Base-by-base conservation (phyloP, 2,329 filamentous ascomycete species). In the Aureobasidium vineae region DNA sequence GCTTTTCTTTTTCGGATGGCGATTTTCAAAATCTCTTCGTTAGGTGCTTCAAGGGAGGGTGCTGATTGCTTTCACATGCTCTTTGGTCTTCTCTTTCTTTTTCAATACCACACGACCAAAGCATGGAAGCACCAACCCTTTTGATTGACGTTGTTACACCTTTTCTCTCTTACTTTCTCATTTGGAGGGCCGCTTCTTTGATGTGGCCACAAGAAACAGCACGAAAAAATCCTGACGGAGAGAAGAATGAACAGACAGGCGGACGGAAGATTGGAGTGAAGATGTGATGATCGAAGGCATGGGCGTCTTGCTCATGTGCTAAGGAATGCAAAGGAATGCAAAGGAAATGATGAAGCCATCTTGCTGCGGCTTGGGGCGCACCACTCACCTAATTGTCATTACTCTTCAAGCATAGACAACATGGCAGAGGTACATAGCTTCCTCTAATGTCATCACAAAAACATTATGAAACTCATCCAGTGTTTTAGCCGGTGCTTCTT, bases 1-100 rank as follows among this genome's bases (percentile, higher is more conserved):
- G 65, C 65, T 66, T 59, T 56, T 52, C 49, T 45, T 53, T 61
- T 38, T 63, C 45, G 45, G 59, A 50, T 11, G 59, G 59, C 59
- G 43, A 38, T 49, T 59, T 19, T 61, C 56, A 52, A 54, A 60
- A 61, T 53, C 38, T 26, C 38, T 45, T 60, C 65, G 40, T n/a
- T 61, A 26, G 41, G 43, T 49, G 10, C 43, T 19, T 41, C 43
- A 52, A 13, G 28, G 10, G 28, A 41, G 23, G 33, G 33, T 19
- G 21, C 15, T 15, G 59, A 38, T 23, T 23, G 26, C 57, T 61
- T 33, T 61, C 19, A 49, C 54, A 61, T 36, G 28, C 40, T 21
- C 31, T n/a, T 23, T 23, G 57, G 41, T 49, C 43, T 61, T 61
- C 41, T 49, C 41, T 47, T 52, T 52, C 28, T 31, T 19, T 52